Percentiles rank a stretch among this genome's conserved stretches.
These are phyloP conservation scores for Tremellales sp. DNA, from an alignment of 1,284 basidiomycete genomes.

Conservation along the genomic window DNA sequence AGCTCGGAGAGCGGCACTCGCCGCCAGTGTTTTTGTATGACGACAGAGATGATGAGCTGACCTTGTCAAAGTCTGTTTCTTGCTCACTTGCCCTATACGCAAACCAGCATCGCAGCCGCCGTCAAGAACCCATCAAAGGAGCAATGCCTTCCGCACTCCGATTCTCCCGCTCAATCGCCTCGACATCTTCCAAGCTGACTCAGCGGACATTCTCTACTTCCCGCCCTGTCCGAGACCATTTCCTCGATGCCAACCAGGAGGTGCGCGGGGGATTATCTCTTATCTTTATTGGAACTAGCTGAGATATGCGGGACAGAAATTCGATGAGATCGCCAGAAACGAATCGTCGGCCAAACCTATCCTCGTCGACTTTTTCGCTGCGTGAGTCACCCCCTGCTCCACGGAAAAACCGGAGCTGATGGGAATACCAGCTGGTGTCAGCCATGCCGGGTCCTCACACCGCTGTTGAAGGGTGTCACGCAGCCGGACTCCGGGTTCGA, in stretches of 20 bases:
- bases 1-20: background rate
- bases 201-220: constrained; percentile 19
- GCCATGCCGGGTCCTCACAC: constrained; percentile 46
- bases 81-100: background rate
- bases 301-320: constrained; percentile 13
- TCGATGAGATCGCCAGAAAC: constrained; percentile 27
- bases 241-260: constrained; percentile 29
- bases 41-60: background rate
- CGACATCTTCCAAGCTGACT: constrained; percentile 8
- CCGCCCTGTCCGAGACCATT: constrained; percentile 28
- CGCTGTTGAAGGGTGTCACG: constrained; percentile 40
- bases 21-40: background rate
- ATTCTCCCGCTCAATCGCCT: background rate
- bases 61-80: background rate
- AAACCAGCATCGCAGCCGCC: background rate
- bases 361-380: constrained; percentile 48
- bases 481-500: constrained; percentile 36
- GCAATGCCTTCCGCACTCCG: background rate
- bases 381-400: constrained; percentile 23
- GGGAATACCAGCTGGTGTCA: constrained; percentile 42
- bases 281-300: background rate
- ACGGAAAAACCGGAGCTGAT: background rate
- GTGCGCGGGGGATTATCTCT: constrained; percentile 9
- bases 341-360: constrained; percentile 30
- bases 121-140: background rate